Evolutionary conservation across 306 rosid genomes (phyloP), one percentile per base, ranked within the genome.

Genomic region (Alnus glutinosa): DNA sequence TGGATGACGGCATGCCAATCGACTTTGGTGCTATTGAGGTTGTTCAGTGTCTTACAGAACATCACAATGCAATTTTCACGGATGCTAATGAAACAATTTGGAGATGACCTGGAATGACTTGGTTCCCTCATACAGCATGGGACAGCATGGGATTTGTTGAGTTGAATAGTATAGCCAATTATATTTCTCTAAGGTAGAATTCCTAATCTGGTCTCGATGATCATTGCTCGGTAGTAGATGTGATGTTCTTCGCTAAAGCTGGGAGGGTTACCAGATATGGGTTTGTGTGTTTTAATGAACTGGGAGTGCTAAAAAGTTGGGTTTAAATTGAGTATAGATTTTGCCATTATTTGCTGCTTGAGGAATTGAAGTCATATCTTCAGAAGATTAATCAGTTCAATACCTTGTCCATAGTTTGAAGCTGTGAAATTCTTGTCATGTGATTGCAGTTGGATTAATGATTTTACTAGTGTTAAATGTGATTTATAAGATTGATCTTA

Each of bases 31-130:
- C 96, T 16, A 89, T 96, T 10, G 99, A 96, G 87, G 97, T 93
- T 82, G 81, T 96, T 83, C 99, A 96, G 87, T 87, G 91, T 82
- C 99, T 96, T 79, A 89, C 93, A 66, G 99, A 91, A 82, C 96
- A 93, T 87, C 98, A 96, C 80, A 93, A 96, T 75, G 93, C 94
- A 18, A 84, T 96, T 66, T 96, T 96, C 86, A 96, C 99, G 1
- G 96, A 96, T 85, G 97, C 99, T 54, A 93, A 96, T 52, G 97
- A 89, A 89, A 96, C 99, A 28, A 81, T 91, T 67, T 96, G 99
- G 99, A 91, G 92, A 87, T 96, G 86, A 88, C 47, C 66, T 61
- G 32, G 15, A 83, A 63, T 63, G 30, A 28, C 62, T 39, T 66
- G 8, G 11, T 10, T 51, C 71, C 28, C 13, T 51, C 36, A 13